Evolutionary conservation across 73 alveolate species (phyloP).

Genomic region (Paramecium biaurelia): DNA sequence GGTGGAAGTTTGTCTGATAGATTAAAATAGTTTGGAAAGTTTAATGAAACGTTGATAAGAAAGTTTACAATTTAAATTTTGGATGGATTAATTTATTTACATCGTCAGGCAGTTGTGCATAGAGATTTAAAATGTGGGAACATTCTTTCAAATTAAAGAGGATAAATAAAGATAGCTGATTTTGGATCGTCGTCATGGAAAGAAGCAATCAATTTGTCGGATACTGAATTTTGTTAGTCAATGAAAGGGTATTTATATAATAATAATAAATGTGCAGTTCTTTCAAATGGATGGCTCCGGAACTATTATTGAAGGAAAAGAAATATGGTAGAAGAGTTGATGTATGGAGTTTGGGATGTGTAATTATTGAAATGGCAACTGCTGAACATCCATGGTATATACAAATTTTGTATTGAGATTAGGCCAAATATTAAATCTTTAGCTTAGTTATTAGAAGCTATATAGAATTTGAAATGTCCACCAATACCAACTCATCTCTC

Average conservation of each 20-base stretch:
- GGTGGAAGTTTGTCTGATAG: slow-evolving; percentile 58
- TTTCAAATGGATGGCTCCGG: slow-evolving; percentile 89
- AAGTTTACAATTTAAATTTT: slow-evolving; percentile 33
- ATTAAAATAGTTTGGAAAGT: slow-evolving; percentile 59
- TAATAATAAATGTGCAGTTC: no score
- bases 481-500: slow-evolving; percentile 52
- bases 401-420: background rate
- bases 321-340: slow-evolving; percentile 78
- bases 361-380: slow-evolving; percentile 79
- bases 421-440: slow-evolving; percentile 59
- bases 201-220: background rate
- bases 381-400: slow-evolving; percentile 87
- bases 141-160: slow-evolving; percentile 50
- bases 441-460: slow-evolving; percentile 12
- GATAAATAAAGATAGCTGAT: slow-evolving; percentile 54
- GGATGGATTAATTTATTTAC: slow-evolving; percentile 55
- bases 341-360: slow-evolving; percentile 89
- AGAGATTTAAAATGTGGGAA: slow-evolving; percentile 63
- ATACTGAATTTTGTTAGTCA: slow-evolving; percentile 58
- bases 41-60: slow-evolving; percentile 51
- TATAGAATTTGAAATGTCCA: slow-evolving; percentile 47
- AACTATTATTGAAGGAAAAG: slow-evolving; percentile 60
- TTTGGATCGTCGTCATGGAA: slow-evolving; percentile 59
- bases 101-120: slow-evolving; percentile 43
- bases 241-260: slow-evolving; percentile 51